Base-by-base conservation (phyloP, 495 filamentous ascomycete species). In the Usnea hakonensis region DNA sequence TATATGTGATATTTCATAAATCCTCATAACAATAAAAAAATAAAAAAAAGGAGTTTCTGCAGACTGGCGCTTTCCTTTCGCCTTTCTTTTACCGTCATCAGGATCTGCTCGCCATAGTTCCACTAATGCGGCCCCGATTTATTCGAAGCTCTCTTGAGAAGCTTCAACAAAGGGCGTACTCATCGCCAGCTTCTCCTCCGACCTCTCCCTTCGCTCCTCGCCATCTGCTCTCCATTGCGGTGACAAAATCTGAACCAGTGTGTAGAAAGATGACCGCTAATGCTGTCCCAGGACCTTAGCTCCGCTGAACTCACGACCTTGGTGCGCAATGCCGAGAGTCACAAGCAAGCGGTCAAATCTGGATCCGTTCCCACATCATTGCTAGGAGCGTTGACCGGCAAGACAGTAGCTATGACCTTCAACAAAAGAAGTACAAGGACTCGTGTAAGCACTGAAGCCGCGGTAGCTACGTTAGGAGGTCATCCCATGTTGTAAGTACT, bases 331-430 rank as follows among this genome's bases (percentile, higher is more conserved):
- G 91, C 92, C 61, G 74, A 82, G 37, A 70, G 79, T 35, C 83
- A 90, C 77, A 97, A 97, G 71, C 76, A 79, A 53, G 78, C 83
- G 65, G 83, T 94, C 77, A 96, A 95, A 74, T 83, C 84, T 37
- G 85, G 87, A 19, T 74, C 79, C 38, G 74, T 85, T 41, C 87
- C 88, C 3, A 74, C 78, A 53, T 75, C 76, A 44, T 74, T 89
- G 17, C 71, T 82, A 13, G 77, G 78, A 21, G 68, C 80, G 1
- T 70, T 92, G 62, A 77, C 81, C 26, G 90, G 90, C 28, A 84
- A 91, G 74, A 95, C 92, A 5, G 82, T 97, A 16, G 92, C 94
- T 62, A 89, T 98, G 86, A 87, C 91, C 79, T 97, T 98, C 80
- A 91, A 80, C 78, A 98, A 98, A 77, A 85, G 92, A 33, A 91